Base-by-base conservation (phyloP, 2,329 filamentous ascomycete genomes). In the Sclerotiophoma versabilis region DNA sequence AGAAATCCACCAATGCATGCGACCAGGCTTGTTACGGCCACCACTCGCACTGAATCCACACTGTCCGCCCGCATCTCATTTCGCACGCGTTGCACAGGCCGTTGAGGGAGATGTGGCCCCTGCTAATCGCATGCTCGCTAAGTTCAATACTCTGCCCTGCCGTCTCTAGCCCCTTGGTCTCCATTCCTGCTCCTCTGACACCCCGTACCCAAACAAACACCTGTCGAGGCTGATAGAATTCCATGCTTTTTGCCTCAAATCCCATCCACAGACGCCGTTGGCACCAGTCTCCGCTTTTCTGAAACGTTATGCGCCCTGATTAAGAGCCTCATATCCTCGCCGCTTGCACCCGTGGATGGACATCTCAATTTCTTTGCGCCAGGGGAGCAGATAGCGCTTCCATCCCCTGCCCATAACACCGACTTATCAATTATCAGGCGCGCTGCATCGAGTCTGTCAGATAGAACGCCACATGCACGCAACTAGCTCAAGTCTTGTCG, bases 51-150 rank as follows among this genome's bases (percentile, higher is more conserved):
- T 32, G 25, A 37, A 36, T 34, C 27, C 30, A 44, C 44, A 32
- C 50, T 19, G 44, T 26, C 36, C 42, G 39, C 45, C 50, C 44
- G 51, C 47, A 36, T 58, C 59, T 62, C 59, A 58, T 62, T 56
- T 59, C 44, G 37, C 59, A 53, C 44, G 45, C 50, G 43, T 58
- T 53, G 58, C 60, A 61, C 60, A 57, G 52, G 38, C 58, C 55
- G 29, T 49, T 26, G 29, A 15, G 20, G 8, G 14, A 19, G 33
- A 49, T 46, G 38, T 47, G 44, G 38, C 45, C 50, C 56, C 48
- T 57, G 50, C 48, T 47, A 36, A 50, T 42, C 50, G 44, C 55
- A 44, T 45, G 36, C 51, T 44, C 26, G 43, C 44, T 52, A 52
- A 54, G 26, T 42, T 50, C 58, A 46, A 57, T 48, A 45, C 39